These are phyloP conservation scores for Pichia occidentalis DNA, from an alignment of 805 yeast genomes.

Conservation along the genomic window DNA sequence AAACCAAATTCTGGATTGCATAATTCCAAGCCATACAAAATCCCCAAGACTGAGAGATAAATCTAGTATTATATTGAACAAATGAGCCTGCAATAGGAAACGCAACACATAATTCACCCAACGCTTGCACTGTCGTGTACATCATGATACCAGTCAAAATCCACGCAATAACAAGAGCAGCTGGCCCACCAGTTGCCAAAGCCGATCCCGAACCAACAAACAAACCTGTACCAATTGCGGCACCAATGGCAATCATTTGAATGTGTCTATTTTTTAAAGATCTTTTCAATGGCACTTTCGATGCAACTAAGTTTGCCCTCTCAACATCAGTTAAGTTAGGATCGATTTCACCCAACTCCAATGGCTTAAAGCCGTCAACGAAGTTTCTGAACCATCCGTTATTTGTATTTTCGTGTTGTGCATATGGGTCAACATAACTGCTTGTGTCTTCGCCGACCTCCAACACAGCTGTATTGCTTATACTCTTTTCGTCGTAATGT, in stretches of 20 bases:
- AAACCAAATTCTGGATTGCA: constrained; percentile 48
- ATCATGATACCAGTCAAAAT: constrained; percentile 52
- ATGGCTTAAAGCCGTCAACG: constrained; percentile 29
- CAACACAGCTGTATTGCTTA: constrained; percentile 21
- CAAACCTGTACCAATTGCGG: constrained; percentile 78
- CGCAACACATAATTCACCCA: constrained; percentile 58
- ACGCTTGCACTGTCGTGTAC: constrained; percentile 55
- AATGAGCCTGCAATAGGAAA: constrained; percentile 63
- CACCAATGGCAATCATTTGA: constrained; percentile 79
- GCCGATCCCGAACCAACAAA: constrained; percentile 69
- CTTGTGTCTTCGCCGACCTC: constrained; percentile 15
- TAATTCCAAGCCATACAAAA: constrained; percentile 59
- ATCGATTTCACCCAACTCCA: constrained; percentile 34
- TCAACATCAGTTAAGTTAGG: constrained; percentile 40
- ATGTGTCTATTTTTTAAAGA: constrained; percentile 58
- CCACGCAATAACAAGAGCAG: constrained; percentile 57
- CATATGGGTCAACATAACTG: constrained; percentile 11
- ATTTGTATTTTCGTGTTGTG: not conserved
- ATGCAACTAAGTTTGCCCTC: constrained; percentile 40
- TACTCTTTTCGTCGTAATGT: constrained; percentile 16
- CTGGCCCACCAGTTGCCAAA: constrained; percentile 64
- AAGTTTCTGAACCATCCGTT: constrained; percentile 21
- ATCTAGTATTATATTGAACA: constrained; percentile 52
- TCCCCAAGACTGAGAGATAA: constrained; percentile 53
- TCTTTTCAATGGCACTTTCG: constrained; percentile 45